A percentile compares a stretch with the other conserved stretches of the same genome.
These are phyloP conservation scores for Monosporascus sp. DNA, from an alignment of 2,329 filamentous ascomycete species.

Conservation along the genomic window DNA sequence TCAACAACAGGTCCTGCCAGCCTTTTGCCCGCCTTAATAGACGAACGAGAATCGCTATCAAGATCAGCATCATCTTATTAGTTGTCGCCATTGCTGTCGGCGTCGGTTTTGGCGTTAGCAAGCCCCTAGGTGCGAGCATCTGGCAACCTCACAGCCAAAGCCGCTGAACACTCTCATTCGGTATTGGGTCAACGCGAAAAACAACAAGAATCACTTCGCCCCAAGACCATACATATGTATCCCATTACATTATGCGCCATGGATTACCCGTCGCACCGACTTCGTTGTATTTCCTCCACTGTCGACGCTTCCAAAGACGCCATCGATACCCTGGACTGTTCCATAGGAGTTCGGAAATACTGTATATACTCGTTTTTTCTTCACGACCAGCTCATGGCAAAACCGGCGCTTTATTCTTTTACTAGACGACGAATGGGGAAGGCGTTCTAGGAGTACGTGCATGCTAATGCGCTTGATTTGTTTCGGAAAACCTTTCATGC, in stretches of 20 bases:
- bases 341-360: neutral
- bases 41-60: constrained; percentile 48
- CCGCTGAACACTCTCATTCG: neutral
- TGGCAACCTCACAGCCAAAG: constrained; percentile 37
- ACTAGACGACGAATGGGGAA: neutral
- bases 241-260: neutral
- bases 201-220: neutral
- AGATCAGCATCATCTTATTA: constrained; percentile 47
- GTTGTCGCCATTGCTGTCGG: constrained; percentile 49
- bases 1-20: constrained; percentile 42
- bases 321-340: neutral
- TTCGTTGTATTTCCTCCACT: neutral
- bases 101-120: constrained; percentile 56
- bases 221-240: neutral
- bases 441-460: neutral
- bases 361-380: neutral
- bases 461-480: neutral
- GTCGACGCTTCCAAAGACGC: neutral
- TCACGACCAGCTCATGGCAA: neutral
- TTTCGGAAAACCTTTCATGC: neutral
- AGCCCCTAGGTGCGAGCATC: constrained; percentile 52
- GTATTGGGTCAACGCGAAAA: neutral
- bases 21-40: constrained; percentile 48
- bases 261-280: neutral
- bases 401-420: neutral